Evolutionary conservation across 768 basidiomycete genomes (phyloP).

Genomic region (Boletus reticuloceps): DNA sequence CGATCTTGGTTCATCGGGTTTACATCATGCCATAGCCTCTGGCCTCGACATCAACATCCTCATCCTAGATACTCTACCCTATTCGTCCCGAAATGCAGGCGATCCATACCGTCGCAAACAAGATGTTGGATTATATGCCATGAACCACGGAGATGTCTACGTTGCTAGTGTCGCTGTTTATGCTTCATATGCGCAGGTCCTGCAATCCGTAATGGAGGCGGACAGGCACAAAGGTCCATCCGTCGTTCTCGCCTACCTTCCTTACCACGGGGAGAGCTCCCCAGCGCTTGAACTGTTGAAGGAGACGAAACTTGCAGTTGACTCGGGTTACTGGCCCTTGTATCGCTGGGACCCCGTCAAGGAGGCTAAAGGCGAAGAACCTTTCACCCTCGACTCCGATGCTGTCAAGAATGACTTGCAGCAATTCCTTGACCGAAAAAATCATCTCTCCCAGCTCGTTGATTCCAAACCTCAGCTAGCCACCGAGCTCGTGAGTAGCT

Average conservation of each 20-base stretch:
- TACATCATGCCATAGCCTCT: constrained; percentile 93
- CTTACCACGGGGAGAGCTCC: constrained; percentile 74
- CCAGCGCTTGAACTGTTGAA: constrained; percentile 89
- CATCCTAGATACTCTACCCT: constrained; percentile 90
- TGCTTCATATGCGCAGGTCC: constrained; percentile 91
- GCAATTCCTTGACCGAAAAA: constrained; percentile 93
- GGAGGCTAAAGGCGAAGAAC: constrained; percentile 70
- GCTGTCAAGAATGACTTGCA: constrained; percentile 90
- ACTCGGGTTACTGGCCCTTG: constrained; percentile 95
- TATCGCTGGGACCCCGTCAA: constrained; percentile 97
- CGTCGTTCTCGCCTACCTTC: constrained; percentile 91
- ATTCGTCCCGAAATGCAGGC: constrained; percentile 67
- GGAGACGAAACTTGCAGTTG: constrained; percentile 96
- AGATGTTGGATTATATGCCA: constrained; percentile 95
- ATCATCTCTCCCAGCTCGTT: constrained; percentile 92
- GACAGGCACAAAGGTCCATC: constrained; percentile 88
- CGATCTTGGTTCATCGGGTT: constrained; percentile 91
- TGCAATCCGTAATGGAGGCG: constrained; percentile 89
- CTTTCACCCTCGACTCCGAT: constrained; percentile 92
- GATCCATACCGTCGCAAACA: constrained; percentile 84
- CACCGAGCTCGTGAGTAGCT: constrained; percentile 74
- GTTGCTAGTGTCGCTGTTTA: constrained; percentile 96
- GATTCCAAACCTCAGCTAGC: constrained; percentile 79
- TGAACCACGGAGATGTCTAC: constrained; percentile 97
- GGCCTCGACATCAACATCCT: constrained; percentile 92